phyloP scores from a whole-genome alignment of 2,329 filamentous ascomycete species.

The Escovopsis weberi region DNA sequence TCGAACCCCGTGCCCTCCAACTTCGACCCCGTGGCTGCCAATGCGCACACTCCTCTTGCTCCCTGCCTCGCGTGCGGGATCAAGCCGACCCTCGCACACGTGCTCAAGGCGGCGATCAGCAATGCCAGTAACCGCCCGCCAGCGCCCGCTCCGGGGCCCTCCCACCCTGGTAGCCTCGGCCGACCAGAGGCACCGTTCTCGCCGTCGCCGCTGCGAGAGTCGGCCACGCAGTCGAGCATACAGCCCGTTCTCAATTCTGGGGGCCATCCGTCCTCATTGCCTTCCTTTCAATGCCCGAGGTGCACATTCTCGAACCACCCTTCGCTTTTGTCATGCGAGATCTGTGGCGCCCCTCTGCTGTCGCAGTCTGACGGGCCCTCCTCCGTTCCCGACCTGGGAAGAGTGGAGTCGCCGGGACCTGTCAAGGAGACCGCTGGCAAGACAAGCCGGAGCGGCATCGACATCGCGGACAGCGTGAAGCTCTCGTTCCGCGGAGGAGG shows the following conservation, averaged over 20 bases:
- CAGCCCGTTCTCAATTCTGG: conserved; percentile 1
- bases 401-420: conserved; percentile 69
- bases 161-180: neutral
- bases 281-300: conserved; percentile 54
- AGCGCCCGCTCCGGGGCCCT: conserved; percentile 3
- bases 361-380: conserved; percentile 27
- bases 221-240: neutral
- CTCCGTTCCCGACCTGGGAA: conserved; percentile 22
- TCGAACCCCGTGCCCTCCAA: conserved; percentile 87
- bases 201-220: neutral
- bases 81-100: conserved; percentile 67
- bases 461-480: conserved; percentile 65
- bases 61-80: conserved; percentile 91
- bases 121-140: conserved; percentile 45
- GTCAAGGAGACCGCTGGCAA: conserved; percentile 30
- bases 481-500: conserved; percentile 83
- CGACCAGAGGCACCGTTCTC: neutral
- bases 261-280: conserved; percentile 4
- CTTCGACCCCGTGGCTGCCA: conserved; percentile 76
- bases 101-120: conserved; percentile 76
- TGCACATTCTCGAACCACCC: conserved; percentile 94
- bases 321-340: conserved; percentile 72
- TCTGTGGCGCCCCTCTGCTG: conserved; percentile 67
- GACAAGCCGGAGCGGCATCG: conserved; percentile 22
- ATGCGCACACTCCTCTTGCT: conserved; percentile 62